phyloP scores from a whole-genome alignment of 495 filamentous ascomycete species.

The Thozetella sp. region DNA sequence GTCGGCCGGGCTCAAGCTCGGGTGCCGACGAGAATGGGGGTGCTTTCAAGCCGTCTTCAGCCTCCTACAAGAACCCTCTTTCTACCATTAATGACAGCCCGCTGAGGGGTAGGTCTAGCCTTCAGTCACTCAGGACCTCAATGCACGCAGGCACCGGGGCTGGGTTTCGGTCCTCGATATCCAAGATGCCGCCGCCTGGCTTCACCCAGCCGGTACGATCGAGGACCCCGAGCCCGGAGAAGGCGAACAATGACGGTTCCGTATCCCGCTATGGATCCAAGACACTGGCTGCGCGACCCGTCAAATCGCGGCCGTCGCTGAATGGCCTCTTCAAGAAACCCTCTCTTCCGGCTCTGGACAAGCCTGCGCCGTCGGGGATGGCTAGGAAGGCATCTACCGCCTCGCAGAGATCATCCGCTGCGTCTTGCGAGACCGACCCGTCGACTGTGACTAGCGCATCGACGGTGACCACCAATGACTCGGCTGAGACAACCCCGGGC shows the following conservation, averaged over 20 bases:
- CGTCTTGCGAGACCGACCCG: conserved; percentile 46
- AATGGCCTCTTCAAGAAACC: conserved; percentile 57
- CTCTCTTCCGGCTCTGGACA: conserved; percentile 38
- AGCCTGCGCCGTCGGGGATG: conserved; percentile 26
- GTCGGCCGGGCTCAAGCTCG: conserved; percentile 42
- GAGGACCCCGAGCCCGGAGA: conserved; percentile 46
- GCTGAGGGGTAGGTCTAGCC: conserved; percentile 22
- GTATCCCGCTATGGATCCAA: conserved; percentile 47
- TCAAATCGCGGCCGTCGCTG: conserved; percentile 57
- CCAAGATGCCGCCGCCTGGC: conserved; percentile 19
- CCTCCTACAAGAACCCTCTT: conserved; percentile 32
- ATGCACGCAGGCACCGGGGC: conserved; percentile 7
- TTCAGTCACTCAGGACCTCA: conserved; percentile 22
- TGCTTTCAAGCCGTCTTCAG: conserved; percentile 28
- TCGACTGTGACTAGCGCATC: conserved; percentile 36
- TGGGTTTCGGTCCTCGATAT: conserved; percentile 10
- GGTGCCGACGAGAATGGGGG: conserved; percentile 27
- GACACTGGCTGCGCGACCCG: conserved; percentile 45
- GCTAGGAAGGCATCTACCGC: conserved; percentile 37
- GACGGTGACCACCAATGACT: conserved; percentile 38
- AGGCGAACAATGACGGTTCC: conserved; percentile 20
- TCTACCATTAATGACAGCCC: conserved; percentile 36
- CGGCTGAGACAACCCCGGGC: conserved; percentile 28
- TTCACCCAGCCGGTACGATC: conserved; percentile 18
- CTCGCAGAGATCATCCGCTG: conserved; percentile 47